Evolutionary conservation across 1,139 yeast genomes (phyloP), one percentile per base, ranked within the genome.

Genomic region (Geotrichum australiense): DNA sequence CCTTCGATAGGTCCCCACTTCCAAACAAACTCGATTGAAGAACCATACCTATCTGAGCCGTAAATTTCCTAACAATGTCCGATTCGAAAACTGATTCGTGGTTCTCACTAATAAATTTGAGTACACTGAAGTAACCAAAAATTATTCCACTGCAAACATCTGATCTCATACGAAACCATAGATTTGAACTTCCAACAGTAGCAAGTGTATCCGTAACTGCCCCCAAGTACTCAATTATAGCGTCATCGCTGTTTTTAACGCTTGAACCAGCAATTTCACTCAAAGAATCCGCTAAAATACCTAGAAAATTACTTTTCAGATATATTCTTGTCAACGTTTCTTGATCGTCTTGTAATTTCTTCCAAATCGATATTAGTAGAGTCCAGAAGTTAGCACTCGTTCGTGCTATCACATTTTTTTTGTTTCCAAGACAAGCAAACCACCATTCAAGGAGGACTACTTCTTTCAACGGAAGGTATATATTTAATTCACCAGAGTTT

Each of bases 381-480:
- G 19, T 14, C 56, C 54, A 53, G 22, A 47, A 43, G 4, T 41
- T 43, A 11, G 34, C 25, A 21, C 45, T 27, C 20, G 41, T 36
- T 31, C 51, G 33, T 45, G 53, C 52, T 14, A 26, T 24, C 1
- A 42, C 30, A 20, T 42, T 41, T 28, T 42, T 44, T 25, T 46
- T 42, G 19, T 50, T 50, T 15, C 49, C 71, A 51, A 85, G 60
- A 50, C 89, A 68, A 53, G 84, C 93, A 47, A 78, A 66, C 2
- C 82, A 51, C 52, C 87, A 69, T 42, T 82, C 89, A 30, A 82
- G 64, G 2, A 85, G 62, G 44, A 86, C 85, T 0, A 63, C 54
- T 11, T 72, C 69, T 42, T 66, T 68, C 46, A 79, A 74, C 3
- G 95, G 96, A 10, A 86, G 70, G 47, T 70, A 70, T 0, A 76